A percentile compares a stretch with the other conserved stretches of the same genome.
phyloP scores from a whole-genome alignment of 805 yeast species.

The Starmerella floris region DNA sequence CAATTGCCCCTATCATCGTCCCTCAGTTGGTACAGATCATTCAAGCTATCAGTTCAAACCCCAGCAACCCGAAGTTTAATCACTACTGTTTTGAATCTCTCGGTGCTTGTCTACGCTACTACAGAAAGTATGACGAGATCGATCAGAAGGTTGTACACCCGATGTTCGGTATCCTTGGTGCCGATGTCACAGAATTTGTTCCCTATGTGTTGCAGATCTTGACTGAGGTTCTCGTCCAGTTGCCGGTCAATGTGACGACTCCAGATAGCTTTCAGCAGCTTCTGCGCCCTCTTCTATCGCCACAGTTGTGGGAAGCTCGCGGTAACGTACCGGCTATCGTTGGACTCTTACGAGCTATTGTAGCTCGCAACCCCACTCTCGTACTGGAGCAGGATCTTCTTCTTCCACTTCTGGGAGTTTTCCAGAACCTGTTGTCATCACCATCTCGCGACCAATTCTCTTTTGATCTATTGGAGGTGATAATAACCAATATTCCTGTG shows the following conservation, averaged over 20 bases:
- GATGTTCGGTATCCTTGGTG: constrained; percentile 51
- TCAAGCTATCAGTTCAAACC: constrained; percentile 64
- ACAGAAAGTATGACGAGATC: constrained; percentile 22
- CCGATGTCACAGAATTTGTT: constrained; percentile 84
- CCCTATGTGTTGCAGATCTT: constrained; percentile 90
- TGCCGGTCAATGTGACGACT: constrained; percentile 31
- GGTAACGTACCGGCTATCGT: constrained; percentile 93
- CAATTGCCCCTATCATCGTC: constrained; percentile 33
- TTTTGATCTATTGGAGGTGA: constrained; percentile 65
- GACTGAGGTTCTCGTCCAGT: constrained; percentile 55
- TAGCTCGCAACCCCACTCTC: constrained; percentile 33
- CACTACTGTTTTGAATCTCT: constrained; percentile 85
- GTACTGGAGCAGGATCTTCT: constrained; percentile 35
- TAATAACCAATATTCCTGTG: constrained; percentile 46
- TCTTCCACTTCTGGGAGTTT: constrained; percentile 85
- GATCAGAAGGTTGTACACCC: constrained; percentile 52
- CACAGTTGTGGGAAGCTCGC: constrained; percentile 82
- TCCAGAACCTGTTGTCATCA: constrained; percentile 81
- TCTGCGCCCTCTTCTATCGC: constrained; percentile 71
- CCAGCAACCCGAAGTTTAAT: constrained; percentile 87
- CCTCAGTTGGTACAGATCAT: constrained; percentile 59
- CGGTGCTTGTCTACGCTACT: constrained; percentile 54
- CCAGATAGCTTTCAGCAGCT: constrained; percentile 55
- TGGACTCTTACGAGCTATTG: constrained; percentile 57
- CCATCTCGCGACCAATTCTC: constrained; percentile 70